Conservation (phyloP, 2,329 filamentous ascomycete genomes). For the Fusarium armeniacum region DNA sequence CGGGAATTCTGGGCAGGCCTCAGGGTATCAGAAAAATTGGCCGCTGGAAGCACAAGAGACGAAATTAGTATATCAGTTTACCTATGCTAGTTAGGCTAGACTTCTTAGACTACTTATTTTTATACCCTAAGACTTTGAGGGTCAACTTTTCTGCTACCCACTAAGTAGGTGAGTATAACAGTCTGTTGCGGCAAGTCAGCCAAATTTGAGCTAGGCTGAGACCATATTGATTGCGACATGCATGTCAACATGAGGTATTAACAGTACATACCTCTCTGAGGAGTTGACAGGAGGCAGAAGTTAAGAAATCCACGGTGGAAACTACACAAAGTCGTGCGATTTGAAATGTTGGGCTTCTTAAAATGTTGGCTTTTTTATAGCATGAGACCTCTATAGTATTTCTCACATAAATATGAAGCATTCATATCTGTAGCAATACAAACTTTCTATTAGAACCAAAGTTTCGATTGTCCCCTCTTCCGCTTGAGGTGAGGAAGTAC, state of each 20-base stretch:
- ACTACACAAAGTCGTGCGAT: too few species aligned
- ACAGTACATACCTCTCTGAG: fast-evolving
- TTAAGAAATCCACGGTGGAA: too few species aligned
- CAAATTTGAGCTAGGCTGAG: neutral
- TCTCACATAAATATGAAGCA: neutral
- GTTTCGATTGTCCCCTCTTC: neutral
- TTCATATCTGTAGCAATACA: neutral
- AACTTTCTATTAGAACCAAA: neutral
- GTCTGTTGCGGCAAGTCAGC: neutral
- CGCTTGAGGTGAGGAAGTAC: neutral
- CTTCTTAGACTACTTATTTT: too few species aligned
- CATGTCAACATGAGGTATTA: neutral
- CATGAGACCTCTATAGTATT: neutral
- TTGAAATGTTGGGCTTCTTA: neutral
- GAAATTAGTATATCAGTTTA: too few species aligned
- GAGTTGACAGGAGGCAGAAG: neutral
- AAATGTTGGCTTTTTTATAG: neutral
- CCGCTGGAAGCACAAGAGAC: too few species aligned
- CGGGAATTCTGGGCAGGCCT: neutral
- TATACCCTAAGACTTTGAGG: too few species aligned
- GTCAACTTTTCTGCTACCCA: too few species aligned
- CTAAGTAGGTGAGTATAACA: neutral
- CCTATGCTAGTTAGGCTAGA: too few species aligned
- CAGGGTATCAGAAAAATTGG: too few species aligned
- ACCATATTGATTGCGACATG: too few species aligned